Conservation (phyloP, 176 grass and related monocot genomes). For the Oryza nivara region DNA sequence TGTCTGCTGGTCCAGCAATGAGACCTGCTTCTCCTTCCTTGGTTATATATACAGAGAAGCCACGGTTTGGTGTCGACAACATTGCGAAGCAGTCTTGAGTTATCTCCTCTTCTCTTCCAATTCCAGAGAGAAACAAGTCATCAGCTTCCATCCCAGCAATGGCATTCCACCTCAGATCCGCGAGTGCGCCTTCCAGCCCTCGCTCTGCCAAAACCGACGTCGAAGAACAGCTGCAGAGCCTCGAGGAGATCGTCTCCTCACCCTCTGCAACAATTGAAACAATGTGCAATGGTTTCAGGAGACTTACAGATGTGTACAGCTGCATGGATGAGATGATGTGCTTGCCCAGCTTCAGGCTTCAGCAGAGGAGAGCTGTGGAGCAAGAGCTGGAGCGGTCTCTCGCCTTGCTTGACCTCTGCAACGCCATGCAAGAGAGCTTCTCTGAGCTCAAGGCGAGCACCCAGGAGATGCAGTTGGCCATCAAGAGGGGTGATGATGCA, state of each 20-base stretch:
- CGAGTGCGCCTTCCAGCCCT: constrained; percentile 36
- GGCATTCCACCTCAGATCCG: constrained; percentile 53
- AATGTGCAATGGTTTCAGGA: constrained; percentile 22
- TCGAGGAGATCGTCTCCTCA: constrained; percentile 11
- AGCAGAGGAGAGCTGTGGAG: constrained; percentile 51
- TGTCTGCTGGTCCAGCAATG: constrained; percentile 9
- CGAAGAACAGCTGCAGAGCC: constrained; percentile 33
- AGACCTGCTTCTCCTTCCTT: constrained; percentile 24
- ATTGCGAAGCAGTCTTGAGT: neutral
- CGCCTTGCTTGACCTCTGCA: constrained; percentile 38
- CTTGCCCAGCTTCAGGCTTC: constrained; percentile 43
- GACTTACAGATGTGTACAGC: constrained; percentile 26
- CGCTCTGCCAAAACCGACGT: neutral
- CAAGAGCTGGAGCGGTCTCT: constrained; percentile 41
- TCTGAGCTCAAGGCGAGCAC: constrained; percentile 19
- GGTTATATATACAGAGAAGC: constrained; percentile 40
- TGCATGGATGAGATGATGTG: constrained; percentile 33
- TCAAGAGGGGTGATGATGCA: constrained; percentile 4
- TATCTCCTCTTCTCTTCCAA: constrained; percentile 31
- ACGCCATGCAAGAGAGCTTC: constrained; percentile 22
- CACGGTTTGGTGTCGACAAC: constrained; percentile 12
- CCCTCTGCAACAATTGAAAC: neutral
- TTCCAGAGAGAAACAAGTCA: constrained; percentile 18
- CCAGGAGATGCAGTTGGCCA: constrained; percentile 22
- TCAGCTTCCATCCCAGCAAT: constrained; percentile 17